phyloP scores from a whole-genome alignment of 2,329 filamentous ascomycete species.

The Penicillium aurantiogriseum region DNA sequence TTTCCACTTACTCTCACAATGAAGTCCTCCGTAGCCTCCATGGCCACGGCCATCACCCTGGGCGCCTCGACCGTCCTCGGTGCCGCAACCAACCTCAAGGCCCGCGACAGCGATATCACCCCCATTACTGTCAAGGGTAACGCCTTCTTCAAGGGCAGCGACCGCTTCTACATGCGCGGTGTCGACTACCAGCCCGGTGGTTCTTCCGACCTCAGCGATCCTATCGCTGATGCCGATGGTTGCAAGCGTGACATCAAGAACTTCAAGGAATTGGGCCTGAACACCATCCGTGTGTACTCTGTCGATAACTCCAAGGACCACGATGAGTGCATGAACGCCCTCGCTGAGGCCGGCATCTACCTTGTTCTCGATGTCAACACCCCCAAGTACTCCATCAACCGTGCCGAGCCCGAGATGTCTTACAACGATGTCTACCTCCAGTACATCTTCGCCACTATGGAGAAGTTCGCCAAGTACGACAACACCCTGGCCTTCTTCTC shows the following conservation, averaged over 20 bases:
- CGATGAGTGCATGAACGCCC: constrained; percentile 77
- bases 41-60: constrained; percentile 49
- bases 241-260: constrained; percentile 78
- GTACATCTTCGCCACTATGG: constrained; percentile 82
- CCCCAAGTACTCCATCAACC: constrained; percentile 85
- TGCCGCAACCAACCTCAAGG: constrained; percentile 36
- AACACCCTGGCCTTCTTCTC: constrained; percentile 88
- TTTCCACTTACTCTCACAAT: constrained; percentile 40
- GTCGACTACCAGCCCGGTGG: constrained; percentile 67
- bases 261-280: constrained; percentile 84
- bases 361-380: constrained; percentile 89
- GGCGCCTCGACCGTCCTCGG: constrained; percentile 49
- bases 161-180: constrained; percentile 56
- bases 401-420: constrained; percentile 66
- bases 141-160: constrained; percentile 62
- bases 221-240: constrained; percentile 66
- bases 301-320: constrained; percentile 83
- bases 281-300: constrained; percentile 89
- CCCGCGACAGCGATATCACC: constrained; percentile 49
- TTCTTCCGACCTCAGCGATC: constrained; percentile 64
- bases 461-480: constrained; percentile 75
- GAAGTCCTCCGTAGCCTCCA: constrained; percentile 52
- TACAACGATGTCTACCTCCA: constrained; percentile 88
- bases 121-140: constrained; percentile 63
- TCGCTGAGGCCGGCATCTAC: constrained; percentile 86